Percentiles rank a stretch among this genome's conserved stretches.
These are phyloP conservation scores for Meyerozyma sp. DNA, from an alignment of 1,139 yeast genomes.

Conservation along the genomic window DNA sequence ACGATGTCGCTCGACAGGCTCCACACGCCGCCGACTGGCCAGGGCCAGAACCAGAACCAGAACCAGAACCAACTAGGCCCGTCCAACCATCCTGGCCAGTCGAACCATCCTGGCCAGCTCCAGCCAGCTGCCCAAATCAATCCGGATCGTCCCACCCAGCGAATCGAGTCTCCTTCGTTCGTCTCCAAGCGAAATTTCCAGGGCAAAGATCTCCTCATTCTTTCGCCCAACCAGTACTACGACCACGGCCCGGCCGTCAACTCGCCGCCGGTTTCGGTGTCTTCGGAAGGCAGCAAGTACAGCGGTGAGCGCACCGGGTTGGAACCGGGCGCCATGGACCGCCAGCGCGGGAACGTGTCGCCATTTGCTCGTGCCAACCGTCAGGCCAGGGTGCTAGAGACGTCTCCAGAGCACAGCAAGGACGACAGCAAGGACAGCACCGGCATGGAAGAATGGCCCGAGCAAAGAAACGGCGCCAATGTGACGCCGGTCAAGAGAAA, in stretches of 20 bases:
- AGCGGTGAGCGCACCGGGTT: not conserved
- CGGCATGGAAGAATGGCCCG: not conserved
- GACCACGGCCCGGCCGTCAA: conserved; percentile 18
- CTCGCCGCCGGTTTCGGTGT: not conserved
- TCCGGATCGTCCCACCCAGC: not conserved
- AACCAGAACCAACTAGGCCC: too few relatives aligned
- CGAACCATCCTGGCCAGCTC: not conserved
- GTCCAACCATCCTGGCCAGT: not conserved
- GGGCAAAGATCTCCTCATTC: conserved; percentile 31
- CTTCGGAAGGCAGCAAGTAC: conserved; percentile 3
- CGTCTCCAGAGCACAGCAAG: conserved; percentile 8
- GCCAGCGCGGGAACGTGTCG: conserved; percentile 21
- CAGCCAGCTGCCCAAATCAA: not conserved
- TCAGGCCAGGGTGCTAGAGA: conserved; percentile 44
- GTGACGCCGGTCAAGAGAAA: conserved; percentile 7
- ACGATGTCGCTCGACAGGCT: not conserved
- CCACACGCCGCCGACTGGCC: conserved; percentile 4
- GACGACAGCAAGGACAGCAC: not conserved
- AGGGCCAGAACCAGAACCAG: too few relatives aligned
- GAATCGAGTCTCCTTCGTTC: conserved; percentile 2
- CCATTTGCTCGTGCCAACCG: conserved; percentile 43
- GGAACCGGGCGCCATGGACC: not conserved
- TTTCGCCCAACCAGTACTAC: conserved; percentile 38
- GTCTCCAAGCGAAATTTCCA: conserved; percentile 8
- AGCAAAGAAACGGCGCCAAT: not conserved